A percentile compares a stretch with the other conserved stretches of the same genome.
Conservation (phyloP, 352 stramenopile genomes). For the Globisporangium alternatum region DNA sequence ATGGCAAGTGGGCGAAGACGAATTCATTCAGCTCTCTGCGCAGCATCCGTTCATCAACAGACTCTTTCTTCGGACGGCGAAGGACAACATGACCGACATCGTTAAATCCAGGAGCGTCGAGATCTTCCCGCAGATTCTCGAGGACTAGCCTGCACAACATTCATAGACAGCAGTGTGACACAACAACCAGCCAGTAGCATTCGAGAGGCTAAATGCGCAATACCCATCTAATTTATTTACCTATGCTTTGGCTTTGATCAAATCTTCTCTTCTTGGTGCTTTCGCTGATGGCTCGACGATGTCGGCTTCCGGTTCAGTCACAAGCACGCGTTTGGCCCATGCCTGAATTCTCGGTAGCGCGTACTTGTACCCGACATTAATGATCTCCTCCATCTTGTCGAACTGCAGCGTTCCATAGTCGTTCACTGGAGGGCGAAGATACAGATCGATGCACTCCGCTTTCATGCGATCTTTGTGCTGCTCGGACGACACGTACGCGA, state of each 20-base stretch:
- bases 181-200: neutral
- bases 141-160: conserved; percentile 23
- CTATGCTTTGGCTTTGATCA: neutral
- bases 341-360: conserved; percentile 64
- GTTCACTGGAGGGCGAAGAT: conserved; percentile 85
- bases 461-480: conserved; percentile 86
- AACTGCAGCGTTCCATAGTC: conserved; percentile 91
- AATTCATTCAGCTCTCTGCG: conserved; percentile 43
- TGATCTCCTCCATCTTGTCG: conserved; percentile 91
- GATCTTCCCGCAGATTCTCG: conserved; percentile 53
- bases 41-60: conserved; percentile 66
- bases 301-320: conserved; percentile 57
- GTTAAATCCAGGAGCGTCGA: conserved; percentile 42
- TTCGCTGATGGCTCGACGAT: conserved; percentile 31
- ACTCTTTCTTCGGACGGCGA: conserved; percentile 63
- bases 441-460: conserved; percentile 85
- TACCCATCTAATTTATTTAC: conserved; percentile 17
- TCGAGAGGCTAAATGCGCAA: neutral
- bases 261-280: neutral
- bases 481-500: conserved; percentile 89
- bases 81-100: conserved; percentile 59
- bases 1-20: conserved; percentile 37
- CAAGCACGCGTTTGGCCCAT: conserved; percentile 54
- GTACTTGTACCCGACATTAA: conserved; percentile 82
- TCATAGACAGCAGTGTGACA: conserved; percentile 7